Percentiles rank a stretch among this genome's conserved stretches.
phyloP scores from a whole-genome alignment of 2,329 filamentous ascomycete species.

The Penicillium verrucosum region DNA sequence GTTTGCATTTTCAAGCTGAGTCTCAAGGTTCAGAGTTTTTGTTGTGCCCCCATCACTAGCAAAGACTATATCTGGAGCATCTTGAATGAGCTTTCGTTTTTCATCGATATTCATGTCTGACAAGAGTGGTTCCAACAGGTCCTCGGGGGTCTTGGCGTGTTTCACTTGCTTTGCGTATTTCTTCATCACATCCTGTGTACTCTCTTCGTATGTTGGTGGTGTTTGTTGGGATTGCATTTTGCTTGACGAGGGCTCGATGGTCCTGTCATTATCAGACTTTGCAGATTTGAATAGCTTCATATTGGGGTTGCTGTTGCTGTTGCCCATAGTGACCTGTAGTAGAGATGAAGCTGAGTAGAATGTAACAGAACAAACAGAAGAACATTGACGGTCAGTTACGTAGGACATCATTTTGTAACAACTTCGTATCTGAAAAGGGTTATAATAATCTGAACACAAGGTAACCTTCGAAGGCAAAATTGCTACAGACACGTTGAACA shows the following conservation, averaged over 20 bases:
- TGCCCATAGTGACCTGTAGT: neutral
- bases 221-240: neutral
- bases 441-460: too few relatives aligned
- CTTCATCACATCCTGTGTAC: neutral
- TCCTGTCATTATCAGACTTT: neutral
- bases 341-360: neutral
- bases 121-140: neutral
- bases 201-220: neutral
- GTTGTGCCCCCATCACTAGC: rapidly evolving
- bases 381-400: neutral
- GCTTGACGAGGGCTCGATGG: neutral
- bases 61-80: neutral
- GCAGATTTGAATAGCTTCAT: neutral
- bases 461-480: too few relatives aligned
- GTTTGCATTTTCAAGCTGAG: neutral
- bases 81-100: neutral
- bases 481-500: too few relatives aligned
- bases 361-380: too few relatives aligned
- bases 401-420: neutral
- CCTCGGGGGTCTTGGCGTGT: neutral
- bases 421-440: too few relatives aligned
- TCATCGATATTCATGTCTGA: neutral
- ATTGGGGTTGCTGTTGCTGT: neutral
- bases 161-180: neutral
- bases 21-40: neutral